A percentile compares a stretch with the other conserved stretches of the same genome.
These are phyloP conservation scores for Cucumis melo DNA, from an alignment of 306 rosid species.

Conservation along the genomic window DNA sequence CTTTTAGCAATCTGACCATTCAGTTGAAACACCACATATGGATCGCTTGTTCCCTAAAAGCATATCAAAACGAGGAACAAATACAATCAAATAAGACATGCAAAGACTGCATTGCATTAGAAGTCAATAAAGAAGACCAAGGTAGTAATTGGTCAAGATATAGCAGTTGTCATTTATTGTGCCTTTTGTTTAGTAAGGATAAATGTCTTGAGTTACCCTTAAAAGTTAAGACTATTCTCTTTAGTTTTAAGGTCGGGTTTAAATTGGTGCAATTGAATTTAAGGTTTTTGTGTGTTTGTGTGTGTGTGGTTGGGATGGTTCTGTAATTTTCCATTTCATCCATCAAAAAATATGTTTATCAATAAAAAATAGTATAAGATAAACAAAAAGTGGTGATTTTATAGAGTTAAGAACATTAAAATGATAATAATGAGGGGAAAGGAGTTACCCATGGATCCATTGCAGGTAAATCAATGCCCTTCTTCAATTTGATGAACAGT, in stretches of 20 bases:
- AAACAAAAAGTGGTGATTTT: not conserved
- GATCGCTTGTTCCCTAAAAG: conserved; percentile 90
- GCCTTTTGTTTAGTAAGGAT: not conserved
- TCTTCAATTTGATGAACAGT: conserved; percentile 59
- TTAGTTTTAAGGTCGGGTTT: not conserved
- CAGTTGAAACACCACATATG: conserved; percentile 68
- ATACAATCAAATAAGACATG: conserved; percentile 5
- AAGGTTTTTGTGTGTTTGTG: not conserved
- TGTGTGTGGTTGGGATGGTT: not conserved
- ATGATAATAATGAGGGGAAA: not conserved
- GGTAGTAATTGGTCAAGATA: not conserved
- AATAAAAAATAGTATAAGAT: not conserved
- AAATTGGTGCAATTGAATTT: not conserved
- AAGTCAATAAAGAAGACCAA: not conserved
- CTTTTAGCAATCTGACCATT: conserved; percentile 79
- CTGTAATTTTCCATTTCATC: not conserved
- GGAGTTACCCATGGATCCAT: conserved; percentile 89
- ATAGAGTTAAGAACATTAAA: not conserved
- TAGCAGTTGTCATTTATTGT: not conserved
- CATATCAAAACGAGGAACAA: conserved; percentile 11
- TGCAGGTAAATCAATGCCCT: conserved; percentile 68
- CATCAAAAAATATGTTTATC: not conserved
- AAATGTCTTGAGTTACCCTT: not conserved
- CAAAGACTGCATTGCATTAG: not conserved
- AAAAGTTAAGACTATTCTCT: not conserved